Evolutionary conservation across 2,329 filamentous ascomycete genomes (phyloP), one percentile per base, ranked within the genome.

Genomic region (Microascus cirrosus): DNA sequence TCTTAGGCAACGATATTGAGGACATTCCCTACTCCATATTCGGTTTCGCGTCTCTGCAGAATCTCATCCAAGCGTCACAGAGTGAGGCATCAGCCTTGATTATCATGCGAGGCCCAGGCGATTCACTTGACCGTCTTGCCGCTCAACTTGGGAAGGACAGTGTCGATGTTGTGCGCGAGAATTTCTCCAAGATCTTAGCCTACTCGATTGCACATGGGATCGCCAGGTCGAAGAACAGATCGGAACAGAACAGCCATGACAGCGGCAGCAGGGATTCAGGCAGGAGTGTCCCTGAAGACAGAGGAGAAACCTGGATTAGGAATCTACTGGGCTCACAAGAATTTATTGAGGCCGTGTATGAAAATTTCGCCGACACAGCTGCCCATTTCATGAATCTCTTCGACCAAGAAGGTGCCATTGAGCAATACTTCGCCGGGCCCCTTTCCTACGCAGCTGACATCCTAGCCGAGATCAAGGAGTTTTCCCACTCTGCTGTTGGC

Each of bases 1-100:
- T 95, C 3, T 84, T 90, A 61, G 73, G 73, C 1, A 81, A 86
- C 59, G 71, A 74, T 1, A 74, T 96, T 8, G 75, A 80, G n/a
- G 77, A 83, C 3, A 88, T 99, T 54, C 93, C 94, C 0, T 96
- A 82, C 66, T 75, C 78, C n/a, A 88, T 94, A 1, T 99, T 99
- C 69, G 87, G 85, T 1, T 99, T 95, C 66, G 59, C 71, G 1
- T 82, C 73, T 18, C 77, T 97, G 1, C 69, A 77, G 20, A 84
- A 89, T 4, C 79, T 99, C 56, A 70, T 96, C 2, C 66, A 70
- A 6, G 83, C 89, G 60, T 83, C 88, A 6, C 83, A 90, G 67
- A 82, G 86, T 35, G 94, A 99, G 69, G 80, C 89, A 4, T 81
- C 87, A 20, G 90, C 87, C 1, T 82, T 96, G 60, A 82, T 93